Evolutionary conservation across 352 stramenopile species (phyloP), one percentile per base, ranked within the genome.

Genomic region (Globisporangium iwayamae): DNA sequence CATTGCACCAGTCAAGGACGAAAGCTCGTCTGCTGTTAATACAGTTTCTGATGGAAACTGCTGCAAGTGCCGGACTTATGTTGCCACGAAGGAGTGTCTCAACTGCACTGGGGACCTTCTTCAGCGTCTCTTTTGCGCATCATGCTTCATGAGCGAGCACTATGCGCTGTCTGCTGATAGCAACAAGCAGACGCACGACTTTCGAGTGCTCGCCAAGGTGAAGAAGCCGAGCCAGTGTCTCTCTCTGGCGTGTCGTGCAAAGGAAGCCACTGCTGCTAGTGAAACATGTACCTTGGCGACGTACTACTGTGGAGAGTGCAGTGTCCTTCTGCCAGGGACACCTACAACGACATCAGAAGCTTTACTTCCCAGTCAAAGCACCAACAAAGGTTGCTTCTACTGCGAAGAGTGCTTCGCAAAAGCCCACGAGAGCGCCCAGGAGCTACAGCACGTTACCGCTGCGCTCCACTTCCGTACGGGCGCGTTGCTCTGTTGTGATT

Each of bases 81-180:
- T 60, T 10, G 75, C 83, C 2, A 76, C 78, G 13, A 89, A 87
- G 25, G 69, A 76, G 20, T 93, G 83, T 64, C 56, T 91, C 9
- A 73, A 88, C 50, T 93, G 83, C 34, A 54, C 60, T 7, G 64
- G 64, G 9, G 61, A 75, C 9, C 55, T 63, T 0, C 32, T 56
- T 0, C 65, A 65, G 22, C 60, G 60, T 3, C 51, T 69, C 8
- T 93, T 75, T 53, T 93, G 83, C 63, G 69, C 65, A 0, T 2
- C 51, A 3, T 93, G 83, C 50, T 93, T 89, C 38, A 72, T 65
- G n/a, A 65, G 72, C 9, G 78, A 93, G 47, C 79, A 87, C 38
- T 53, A 58, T 9, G 50, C 34, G 2, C n/a, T 59, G 11, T 20
- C 60, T 1, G 55, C 16, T 8, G 51, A 65, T 2, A 48, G n/a